Base-by-base conservation (phyloP, 805 yeast genomes). In the Saccharomyces jurei region DNA sequence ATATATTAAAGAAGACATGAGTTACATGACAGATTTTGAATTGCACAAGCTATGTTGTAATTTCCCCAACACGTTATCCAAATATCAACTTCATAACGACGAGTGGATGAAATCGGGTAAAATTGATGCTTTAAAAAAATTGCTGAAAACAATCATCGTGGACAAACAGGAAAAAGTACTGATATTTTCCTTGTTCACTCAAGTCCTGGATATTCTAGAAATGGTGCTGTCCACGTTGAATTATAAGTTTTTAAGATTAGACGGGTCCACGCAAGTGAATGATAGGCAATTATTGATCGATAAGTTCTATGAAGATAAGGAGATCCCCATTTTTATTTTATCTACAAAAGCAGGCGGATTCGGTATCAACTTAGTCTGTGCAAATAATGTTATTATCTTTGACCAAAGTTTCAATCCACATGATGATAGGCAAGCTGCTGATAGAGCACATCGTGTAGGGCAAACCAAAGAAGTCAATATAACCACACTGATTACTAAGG, bases 311-410 rank as follows among this genome's bases (percentile, higher is more conserved):
- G 90, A 87, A 32, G 96, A 90, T 57, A 79, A 80, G 0, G 76
- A 82, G 4, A 88, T 94, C 59, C 92, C 96, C 0, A 86, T 94
- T 2, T 92, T 94, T 64, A 75, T 94, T 50, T 74, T 94, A 48
- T 89, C 97, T 10, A 94, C 99, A 3, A 89, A 89, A 67, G 98
- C 99, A 0, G 99, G 99, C 67, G 99, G 99, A 0, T 94, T 94
- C 72, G 99, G 99, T 55, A 94, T 94, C 71, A 94, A 94, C 66
- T 78, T 94, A 63, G 94, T 96, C 1, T 94, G 96, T 66, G 98
- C 99, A 6, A 92, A 89, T 67, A 82, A 85, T 57, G 99, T 94
- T 1, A 78, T 94, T 52, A 87, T 94, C 31, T 91, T 84, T 66
- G 99, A 94, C 68, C 92, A 90, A 68, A 85, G 95, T 51, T 94